phyloP scores from a whole-genome alignment of 129 eudicot species.

The Smallanthus sonchifolius region DNA sequence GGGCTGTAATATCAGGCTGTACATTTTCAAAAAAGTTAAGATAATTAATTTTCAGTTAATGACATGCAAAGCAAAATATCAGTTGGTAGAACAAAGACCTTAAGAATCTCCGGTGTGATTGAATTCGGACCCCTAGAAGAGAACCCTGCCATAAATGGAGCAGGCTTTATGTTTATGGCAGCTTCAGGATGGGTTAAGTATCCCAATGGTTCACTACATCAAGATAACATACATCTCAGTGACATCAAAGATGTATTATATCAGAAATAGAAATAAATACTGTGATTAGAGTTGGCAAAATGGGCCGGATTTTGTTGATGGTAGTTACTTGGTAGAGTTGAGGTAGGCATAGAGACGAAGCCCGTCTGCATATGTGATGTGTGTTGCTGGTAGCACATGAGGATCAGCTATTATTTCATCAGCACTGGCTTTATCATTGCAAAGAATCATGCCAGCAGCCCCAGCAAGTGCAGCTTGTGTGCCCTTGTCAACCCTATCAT shows the following conservation, averaged over 20 bases:
- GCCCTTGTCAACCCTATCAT: constrained; percentile 60
- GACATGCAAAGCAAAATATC: background rate
- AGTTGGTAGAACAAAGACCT: constrained; percentile 39
- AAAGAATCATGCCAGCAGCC: constrained; percentile 78
- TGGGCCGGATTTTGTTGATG: background rate
- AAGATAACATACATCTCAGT: background rate
- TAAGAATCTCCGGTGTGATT: constrained; percentile 67
- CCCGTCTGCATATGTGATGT: constrained; percentile 38
- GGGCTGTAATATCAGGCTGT: constrained; percentile 92
- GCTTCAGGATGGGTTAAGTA: constrained; percentile 36
- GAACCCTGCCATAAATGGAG: constrained; percentile 76
- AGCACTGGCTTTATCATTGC: constrained; percentile 37
- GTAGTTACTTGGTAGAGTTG: constrained; percentile 46
- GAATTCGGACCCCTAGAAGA: constrained; percentile 77
- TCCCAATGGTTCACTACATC: constrained; percentile 53
- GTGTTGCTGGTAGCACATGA: constrained; percentile 65
- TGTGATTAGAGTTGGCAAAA: background rate
- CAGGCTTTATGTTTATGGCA: constrained; percentile 37
- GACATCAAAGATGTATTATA: background rate
- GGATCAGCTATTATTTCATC: constrained; percentile 57
- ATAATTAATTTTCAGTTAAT: background rate
- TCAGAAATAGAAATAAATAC: no score
- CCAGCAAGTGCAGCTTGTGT: constrained; percentile 46
- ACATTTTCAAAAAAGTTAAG: background rate
- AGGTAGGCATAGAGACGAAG: constrained; percentile 40